Evolutionary conservation across 495 filamentous ascomycete genomes (phyloP), one percentile per base, ranked within the genome.

Genomic region (Pseudotulostoma volvatum): DNA sequence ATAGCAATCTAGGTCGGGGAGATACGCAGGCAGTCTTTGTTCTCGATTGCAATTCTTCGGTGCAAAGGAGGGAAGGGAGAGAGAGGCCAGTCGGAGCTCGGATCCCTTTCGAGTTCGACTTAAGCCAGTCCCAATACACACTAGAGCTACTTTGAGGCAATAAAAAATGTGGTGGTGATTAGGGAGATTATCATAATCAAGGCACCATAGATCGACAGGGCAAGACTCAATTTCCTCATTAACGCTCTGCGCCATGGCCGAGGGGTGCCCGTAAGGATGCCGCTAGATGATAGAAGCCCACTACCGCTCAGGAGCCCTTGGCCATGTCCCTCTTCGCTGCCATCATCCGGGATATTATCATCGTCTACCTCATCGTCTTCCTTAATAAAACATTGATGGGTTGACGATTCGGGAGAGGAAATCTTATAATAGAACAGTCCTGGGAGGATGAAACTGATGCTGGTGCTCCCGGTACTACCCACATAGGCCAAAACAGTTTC

Each of bases 381-480:
- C 55, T 93, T 93, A 47, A 83, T 66, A 13, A 94, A 59, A 7
- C 79, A 76, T 47, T 86, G 83, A 47, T 93, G 86, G 34, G 84
- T 66, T 39, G 78, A 69, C 7, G 81, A 83, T 31, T 93, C 77
- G 0, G 92, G 92, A 9, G 77, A 73, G 0, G 79, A 84, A 39
- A 97, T 95, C 60, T 95, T 95, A 67, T 95, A 96, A 64, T 95
- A 97, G 57, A 97, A 96, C 9, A 96, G 53, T 0, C 90, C 90
- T 0, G 90, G 92, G 0, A 97, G 67, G 45, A 97, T 96, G 55
- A 97, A 97, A 44, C 82, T 90, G 47, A 97, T 96, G 46, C 78
- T 78, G 0, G 90, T 97, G 40, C 79, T 85, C 17, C 90, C 90
- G 0, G 90, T 97, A 49, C 79, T 85, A 5, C 92, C 90, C 15